These are phyloP conservation scores for Periconia sp. DNA, from an alignment of 2,329 filamentous ascomycete genomes.

Conservation along the genomic window DNA sequence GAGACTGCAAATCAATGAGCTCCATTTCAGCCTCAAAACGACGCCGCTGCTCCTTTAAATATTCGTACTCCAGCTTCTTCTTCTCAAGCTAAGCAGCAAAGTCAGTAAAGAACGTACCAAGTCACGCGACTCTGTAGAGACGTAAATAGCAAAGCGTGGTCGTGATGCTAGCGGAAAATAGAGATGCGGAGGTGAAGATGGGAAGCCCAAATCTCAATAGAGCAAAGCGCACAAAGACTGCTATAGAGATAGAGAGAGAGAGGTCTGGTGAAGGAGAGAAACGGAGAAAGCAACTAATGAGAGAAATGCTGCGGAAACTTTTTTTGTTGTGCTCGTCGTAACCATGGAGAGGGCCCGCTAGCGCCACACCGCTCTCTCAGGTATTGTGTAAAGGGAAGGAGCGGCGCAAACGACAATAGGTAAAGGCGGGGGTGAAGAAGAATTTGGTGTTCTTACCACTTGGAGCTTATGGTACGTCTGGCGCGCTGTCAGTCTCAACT, in stretches of 20 bases:
- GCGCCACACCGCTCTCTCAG: constrained; percentile 17
- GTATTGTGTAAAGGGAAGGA: constrained; percentile 11
- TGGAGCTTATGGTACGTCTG: constrained; percentile 75
- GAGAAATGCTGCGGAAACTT: too few relatives aligned
- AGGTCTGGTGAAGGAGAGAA: constrained; percentile 14
- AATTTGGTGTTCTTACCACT: constrained; percentile 64
- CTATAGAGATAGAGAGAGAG: constrained; percentile 10
- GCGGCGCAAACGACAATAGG: constrained; percentile 13
- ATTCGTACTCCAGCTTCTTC: constrained; percentile 91
- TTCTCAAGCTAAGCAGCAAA: constrained; percentile 78
- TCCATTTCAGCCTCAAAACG: constrained; percentile 93
- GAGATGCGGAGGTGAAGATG: constrained; percentile 21
- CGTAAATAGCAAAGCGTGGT: constrained; percentile 20
- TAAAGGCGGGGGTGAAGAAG: constrained; percentile 30
- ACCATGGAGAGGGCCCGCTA: constrained; percentile 11
- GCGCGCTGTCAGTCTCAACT: constrained; percentile 33
- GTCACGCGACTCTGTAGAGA: constrained; percentile 22
- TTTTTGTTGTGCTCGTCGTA: constrained; percentile 13
- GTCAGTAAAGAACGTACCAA: too few relatives aligned
- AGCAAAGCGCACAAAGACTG: constrained; percentile 9
- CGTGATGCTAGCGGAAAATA: constrained; percentile 14
- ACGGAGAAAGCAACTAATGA: too few relatives aligned
- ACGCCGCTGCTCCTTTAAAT: constrained; percentile 84
- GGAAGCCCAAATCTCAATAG: constrained; percentile 13
- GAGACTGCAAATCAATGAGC: constrained; percentile 83